Conservation (phyloP, 176 grass and related monocot species). For the Phoenix roebelenii region DNA sequence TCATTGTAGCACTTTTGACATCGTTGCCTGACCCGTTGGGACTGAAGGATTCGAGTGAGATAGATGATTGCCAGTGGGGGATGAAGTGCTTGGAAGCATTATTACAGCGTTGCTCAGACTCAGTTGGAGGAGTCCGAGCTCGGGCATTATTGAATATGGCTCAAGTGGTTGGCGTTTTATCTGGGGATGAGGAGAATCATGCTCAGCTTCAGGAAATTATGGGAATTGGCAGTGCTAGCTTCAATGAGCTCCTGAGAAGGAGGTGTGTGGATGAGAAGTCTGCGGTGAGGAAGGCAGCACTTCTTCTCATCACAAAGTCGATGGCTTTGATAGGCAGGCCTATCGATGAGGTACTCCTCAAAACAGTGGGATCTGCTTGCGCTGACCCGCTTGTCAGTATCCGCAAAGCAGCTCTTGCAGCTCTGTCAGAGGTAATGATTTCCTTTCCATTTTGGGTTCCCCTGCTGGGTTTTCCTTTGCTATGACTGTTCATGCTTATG, state of each 20-base stretch:
- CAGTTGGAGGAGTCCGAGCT: constrained; percentile 43
- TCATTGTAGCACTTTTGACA: constrained; percentile 49
- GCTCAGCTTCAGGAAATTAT: constrained; percentile 26
- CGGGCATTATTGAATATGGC: constrained; percentile 61
- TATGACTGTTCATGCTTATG: not conserved
- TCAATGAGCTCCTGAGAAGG: constrained; percentile 53
- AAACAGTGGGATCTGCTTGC: constrained; percentile 57
- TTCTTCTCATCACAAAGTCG: constrained; percentile 63
- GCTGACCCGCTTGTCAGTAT: constrained; percentile 86
- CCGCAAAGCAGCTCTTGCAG: constrained; percentile 79
- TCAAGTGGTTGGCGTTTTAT: constrained; percentile 52
- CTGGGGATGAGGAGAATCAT: constrained; percentile 32
- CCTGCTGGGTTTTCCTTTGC: not conserved
- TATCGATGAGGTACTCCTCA: constrained; percentile 52
- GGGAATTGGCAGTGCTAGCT: constrained; percentile 34
- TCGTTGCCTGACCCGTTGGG: constrained; percentile 17
- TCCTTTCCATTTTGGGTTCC: not conserved
- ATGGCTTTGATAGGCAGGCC: constrained; percentile 56
- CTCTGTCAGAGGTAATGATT: constrained; percentile 66
- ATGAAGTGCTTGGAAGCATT: constrained; percentile 45
- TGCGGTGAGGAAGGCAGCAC: constrained; percentile 77
- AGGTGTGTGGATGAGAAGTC: constrained; percentile 82
- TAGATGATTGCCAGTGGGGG: constrained; percentile 34
- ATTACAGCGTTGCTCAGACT: constrained; percentile 63
- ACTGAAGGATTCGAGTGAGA: not conserved